phyloP scores from a whole-genome alignment of 208 protist genomes.

The Acanthamoeba lenticulata region DNA sequence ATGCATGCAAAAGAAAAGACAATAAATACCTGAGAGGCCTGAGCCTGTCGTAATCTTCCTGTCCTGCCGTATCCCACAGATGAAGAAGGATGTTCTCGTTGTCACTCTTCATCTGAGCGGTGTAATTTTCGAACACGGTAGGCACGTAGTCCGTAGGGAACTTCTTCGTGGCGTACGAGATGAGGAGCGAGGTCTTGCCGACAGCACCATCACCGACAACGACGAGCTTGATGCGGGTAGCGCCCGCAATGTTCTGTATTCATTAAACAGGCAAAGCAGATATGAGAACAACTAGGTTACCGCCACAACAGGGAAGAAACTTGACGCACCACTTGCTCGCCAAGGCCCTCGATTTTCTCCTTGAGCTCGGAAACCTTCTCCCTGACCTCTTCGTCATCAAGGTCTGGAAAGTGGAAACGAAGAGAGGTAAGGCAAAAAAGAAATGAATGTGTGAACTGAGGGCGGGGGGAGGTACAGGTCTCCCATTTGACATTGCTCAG shows the following conservation, averaged over 20 bases:
- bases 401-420: not conserved
- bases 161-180: constrained; percentile 75
- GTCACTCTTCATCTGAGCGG: constrained; percentile 71
- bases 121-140: constrained; percentile 77
- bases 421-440: not conserved
- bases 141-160: constrained; percentile 80
- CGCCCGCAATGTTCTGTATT: constrained; percentile 58
- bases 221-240: constrained; percentile 78
- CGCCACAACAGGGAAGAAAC: no score
- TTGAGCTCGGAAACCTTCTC: constrained; percentile 3
- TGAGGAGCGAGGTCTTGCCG: constrained; percentile 76
- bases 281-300: not conserved
- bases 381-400: constrained; percentile 54
- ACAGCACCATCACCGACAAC: constrained; percentile 59
- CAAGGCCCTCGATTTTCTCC: constrained; percentile 32
- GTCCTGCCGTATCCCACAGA: constrained; percentile 83
- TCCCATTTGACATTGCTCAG: constrained; percentile 57
- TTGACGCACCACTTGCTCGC: constrained; percentile 45
- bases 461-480: not conserved
- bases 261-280: not conserved
- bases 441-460: not conserved
- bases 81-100: constrained; percentile 76
- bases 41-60: constrained; percentile 83
- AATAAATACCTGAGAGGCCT: constrained; percentile 74
- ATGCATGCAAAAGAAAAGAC: not conserved